Base-by-base conservation (phyloP, 139 green algal species). In the Volvox africanus region DNA sequence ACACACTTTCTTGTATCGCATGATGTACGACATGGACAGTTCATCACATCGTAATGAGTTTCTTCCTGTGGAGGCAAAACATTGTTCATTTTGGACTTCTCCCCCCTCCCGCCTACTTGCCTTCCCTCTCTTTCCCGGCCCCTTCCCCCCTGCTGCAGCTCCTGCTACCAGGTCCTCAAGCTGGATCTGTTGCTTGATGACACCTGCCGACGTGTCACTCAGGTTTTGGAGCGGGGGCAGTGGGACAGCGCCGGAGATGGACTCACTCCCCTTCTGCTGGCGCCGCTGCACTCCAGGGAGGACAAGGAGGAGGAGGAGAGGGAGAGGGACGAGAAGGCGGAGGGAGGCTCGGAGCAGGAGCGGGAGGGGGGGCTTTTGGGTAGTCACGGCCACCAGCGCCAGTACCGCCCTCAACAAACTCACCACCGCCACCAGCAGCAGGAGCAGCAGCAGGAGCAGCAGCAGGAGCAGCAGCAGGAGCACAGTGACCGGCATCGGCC, bases 161-260 rank as follows among this genome's bases (percentile, higher is more conserved):
- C 86, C 50, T 75, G 44, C 50, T 90, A 90, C 86, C 86, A 90
- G 69, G 50, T 90, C 28, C 30, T 90, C 33, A 92, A 92, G 71
- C 61, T 89, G 73, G 89, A 92, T 55, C 28, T 80, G 50, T 2
- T 92, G 82, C 50, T 87, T 12, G 89, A 92, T 71, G 89, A 92
- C 33, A 44, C 3, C 28, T 13, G 55, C 1, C 82, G 69, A n/a
- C 36, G 35, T 2, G 67, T 92, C 35, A 89, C 67, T 16, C 32
- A n/a, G 2, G 3, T 91, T 21, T 13, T 82, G 30, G 89, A 92
- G 89, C 89, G 89, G 16, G 86, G 82, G 20, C 89, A 92, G 89
- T 88, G 86, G 82, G 89, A 88, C 73, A 2, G 3, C 19, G 61
- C 19, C 19, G 89, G 86, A 26, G 88, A 87, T 61, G 89, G 30